Base-by-base conservation (phyloP, 2,329 filamentous ascomycete species). In the Penicillium sp. region DNA sequence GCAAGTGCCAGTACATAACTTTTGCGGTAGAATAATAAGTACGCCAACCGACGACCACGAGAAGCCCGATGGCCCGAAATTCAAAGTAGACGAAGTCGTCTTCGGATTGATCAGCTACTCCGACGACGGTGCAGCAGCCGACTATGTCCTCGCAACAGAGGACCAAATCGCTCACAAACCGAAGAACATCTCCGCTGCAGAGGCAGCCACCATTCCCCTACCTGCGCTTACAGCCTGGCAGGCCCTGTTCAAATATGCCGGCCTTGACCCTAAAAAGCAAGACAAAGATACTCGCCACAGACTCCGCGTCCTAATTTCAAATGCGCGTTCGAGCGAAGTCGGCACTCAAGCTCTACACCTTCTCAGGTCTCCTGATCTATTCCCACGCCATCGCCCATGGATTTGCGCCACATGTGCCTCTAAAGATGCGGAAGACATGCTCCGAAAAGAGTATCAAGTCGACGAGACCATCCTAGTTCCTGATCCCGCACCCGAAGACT, bases 201-300 rank as follows among this genome's bases (percentile, higher is more conserved):
- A 76, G 55, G 76, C 76, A 2, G 73, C 75, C 7, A 73, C 77
- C 4, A 69, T 81, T 11, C 77, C 78, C 0, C 64, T 79, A 5
- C 73, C 76, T 2, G 74, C 71, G 7, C 70, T 81, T 56, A 79
- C 76, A 31, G 79, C 76, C 9, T 81, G 77, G 76, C 77, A 80
- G 67, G 77, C 75, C 3, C 67, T 81, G 30, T 80, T 79, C 62
- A 67, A 62, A 15, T 72, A 79, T 62, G 76, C 72, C 6, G 69
- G 67, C 3, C 65, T 80, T 48, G 70, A 77, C 56, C 68, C 69
- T n/a, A 67, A 57, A 46, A 56, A 65, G 41, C 54, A 46, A 11
- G 62, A 60, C 31, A 57, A 65, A 52, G 52, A 60, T 17, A 50
- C 64, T 58, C 55, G 47, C 31, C 47, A 46, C 21, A 41, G 26